A percentile compares a stretch with the other conserved stretches of the same genome.
Conservation (phyloP, 306 rosid species). For the Rosa lucieae region DNA sequence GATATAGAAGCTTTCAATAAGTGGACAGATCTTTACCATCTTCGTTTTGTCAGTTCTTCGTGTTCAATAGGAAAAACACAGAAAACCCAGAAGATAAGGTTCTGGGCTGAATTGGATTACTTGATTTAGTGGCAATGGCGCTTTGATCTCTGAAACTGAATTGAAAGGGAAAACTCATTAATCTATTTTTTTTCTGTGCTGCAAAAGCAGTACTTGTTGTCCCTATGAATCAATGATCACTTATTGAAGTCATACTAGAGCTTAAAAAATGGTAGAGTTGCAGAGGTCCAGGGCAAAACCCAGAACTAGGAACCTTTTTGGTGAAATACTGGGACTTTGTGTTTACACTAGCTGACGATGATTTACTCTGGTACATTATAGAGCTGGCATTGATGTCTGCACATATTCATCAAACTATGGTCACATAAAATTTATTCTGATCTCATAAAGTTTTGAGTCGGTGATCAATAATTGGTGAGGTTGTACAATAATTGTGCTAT, state of each 20-base stretch:
- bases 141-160: neutral
- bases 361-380: neutral
- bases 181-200: neutral
- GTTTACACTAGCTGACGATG: neutral
- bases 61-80: neutral
- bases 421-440: neutral
- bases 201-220: neutral
- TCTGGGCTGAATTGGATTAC: neutral
- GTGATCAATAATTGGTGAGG: neutral
- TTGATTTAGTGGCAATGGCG: neutral
- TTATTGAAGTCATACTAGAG: neutral
- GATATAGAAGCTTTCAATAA: neutral
- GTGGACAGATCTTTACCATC: neutral
- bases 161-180: neutral
- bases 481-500: neutral
- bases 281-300: neutral
- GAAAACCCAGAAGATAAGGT: neutral
- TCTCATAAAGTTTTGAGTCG: neutral
- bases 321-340: neutral
- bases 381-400: neutral
- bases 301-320: neutral
- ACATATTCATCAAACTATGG: neutral
- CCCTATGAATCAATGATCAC: neutral
- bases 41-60: neutral
- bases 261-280: neutral